Percentiles rank a stretch among this genome's conserved stretches.
phyloP scores from a whole-genome alignment of 345 rosid genomes.

The Lenwebbia sp. region DNA sequence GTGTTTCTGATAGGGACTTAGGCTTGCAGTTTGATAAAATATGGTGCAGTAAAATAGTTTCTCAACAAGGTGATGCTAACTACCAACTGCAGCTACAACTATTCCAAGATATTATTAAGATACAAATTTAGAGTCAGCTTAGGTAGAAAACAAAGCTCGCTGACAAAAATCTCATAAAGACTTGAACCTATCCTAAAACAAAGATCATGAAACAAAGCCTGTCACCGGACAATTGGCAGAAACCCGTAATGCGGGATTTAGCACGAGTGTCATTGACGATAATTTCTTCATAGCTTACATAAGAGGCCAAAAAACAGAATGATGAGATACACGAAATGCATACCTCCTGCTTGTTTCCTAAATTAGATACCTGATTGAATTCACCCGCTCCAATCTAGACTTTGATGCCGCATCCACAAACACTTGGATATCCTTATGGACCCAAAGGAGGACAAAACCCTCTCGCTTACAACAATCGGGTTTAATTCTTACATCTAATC shows the following conservation, averaged over 20 bases:
- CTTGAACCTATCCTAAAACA: background rate
- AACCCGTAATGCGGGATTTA: background rate
- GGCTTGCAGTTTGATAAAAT: background rate
- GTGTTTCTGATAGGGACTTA: background rate
- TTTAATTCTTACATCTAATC: background rate
- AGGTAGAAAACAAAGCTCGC: background rate
- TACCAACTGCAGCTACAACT: background rate
- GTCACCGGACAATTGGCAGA: background rate
- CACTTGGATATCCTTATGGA: background rate
- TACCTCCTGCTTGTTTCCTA: background rate
- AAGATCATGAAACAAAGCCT: background rate
- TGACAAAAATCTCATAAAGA: background rate
- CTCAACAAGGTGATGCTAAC: background rate
- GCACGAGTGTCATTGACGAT: background rate
- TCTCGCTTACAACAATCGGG: background rate
- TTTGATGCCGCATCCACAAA: background rate
- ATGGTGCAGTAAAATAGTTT: background rate
- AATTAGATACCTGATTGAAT: background rate
- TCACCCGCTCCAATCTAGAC: background rate
- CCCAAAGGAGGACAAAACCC: background rate
- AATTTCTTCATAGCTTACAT: background rate
- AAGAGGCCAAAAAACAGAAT: background rate
- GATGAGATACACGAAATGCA: background rate
- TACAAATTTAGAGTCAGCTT: background rate
- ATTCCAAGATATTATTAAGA: background rate